Conservation (phyloP, 805 yeast species). For the Schizosaccharomyces octosporus region DNA sequence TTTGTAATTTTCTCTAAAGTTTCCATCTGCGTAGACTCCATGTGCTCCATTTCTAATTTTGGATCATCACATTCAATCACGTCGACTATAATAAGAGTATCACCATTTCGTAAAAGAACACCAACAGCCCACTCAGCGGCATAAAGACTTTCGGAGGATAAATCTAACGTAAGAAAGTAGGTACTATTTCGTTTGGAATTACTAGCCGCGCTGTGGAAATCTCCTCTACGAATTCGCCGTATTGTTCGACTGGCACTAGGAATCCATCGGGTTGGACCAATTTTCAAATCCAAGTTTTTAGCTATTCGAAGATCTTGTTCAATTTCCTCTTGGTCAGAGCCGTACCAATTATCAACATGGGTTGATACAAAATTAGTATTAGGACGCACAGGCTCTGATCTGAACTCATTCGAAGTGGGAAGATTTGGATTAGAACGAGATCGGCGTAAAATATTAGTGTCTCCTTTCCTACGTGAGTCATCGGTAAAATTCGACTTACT, state of each 20-base stretch:
- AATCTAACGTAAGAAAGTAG: slow-evolving; percentile 56
- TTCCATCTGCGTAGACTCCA: slow-evolving; percentile 17
- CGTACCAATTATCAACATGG: background rate
- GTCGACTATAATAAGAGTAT: slow-evolving; percentile 45
- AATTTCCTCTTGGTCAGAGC: background rate
- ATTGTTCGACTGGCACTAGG: background rate
- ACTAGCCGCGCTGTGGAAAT: background rate
- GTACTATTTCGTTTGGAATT: slow-evolving; percentile 15
- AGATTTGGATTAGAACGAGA: background rate
- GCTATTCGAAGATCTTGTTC: background rate
- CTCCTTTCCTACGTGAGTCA: background rate
- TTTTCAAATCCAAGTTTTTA: background rate
- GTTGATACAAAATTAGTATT: background rate
- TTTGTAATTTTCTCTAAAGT: slow-evolving; percentile 18
- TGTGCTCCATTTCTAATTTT: slow-evolving; percentile 11
- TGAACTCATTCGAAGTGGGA: background rate
- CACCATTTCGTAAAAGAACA: slow-evolving; percentile 57
- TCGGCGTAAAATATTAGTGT: background rate
- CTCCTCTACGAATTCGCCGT: background rate
- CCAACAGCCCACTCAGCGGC: slow-evolving; percentile 81
- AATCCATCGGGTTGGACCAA: background rate
- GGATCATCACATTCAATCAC: slow-evolving; percentile 15
- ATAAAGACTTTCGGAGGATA: slow-evolving; percentile 57
- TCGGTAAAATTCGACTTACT: background rate
- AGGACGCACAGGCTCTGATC: background rate